A percentile compares a stretch with the other conserved stretches of the same genome.
Conservation (phyloP, 495 filamentous ascomycete genomes). For the Hyaloscypha variabilis region DNA sequence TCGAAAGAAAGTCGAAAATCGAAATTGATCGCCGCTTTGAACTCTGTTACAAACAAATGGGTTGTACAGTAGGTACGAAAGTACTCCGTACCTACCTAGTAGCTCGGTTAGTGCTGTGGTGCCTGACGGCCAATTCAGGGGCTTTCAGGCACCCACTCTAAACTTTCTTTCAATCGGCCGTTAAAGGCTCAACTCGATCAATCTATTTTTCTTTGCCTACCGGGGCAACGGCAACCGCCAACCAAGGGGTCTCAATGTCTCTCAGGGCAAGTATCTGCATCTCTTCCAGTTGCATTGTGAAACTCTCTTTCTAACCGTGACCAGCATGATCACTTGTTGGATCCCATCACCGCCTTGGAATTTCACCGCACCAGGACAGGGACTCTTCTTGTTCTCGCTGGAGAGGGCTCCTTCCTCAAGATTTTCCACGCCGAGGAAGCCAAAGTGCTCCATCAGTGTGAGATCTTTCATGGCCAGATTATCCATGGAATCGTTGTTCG, state of each 20-base stretch:
- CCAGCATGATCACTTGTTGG: slow-evolving; percentile 42
- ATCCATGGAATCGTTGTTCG: slow-evolving; percentile 69
- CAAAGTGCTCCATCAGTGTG: slow-evolving; percentile 38
- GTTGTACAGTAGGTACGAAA: too few relatives aligned
- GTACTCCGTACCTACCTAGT: too few relatives aligned
- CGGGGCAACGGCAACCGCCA: not conserved
- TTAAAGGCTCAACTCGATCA: too few relatives aligned
- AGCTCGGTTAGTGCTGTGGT: too few relatives aligned
- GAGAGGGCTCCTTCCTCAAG: slow-evolving; percentile 74
- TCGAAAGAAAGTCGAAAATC: too few relatives aligned
- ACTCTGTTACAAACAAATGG: too few relatives aligned
- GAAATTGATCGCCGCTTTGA: too few relatives aligned
- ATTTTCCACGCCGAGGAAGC: slow-evolving; percentile 50
- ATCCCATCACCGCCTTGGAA: slow-evolving; percentile 61
- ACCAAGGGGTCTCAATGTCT: slow-evolving; percentile 21
- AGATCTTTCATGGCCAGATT: slow-evolving; percentile 62
- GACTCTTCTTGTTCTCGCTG: slow-evolving; percentile 60
- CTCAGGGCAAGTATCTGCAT: slow-evolving; percentile 23
- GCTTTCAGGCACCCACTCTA: too few relatives aligned
- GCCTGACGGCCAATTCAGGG: too few relatives aligned
- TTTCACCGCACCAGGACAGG: slow-evolving; percentile 39
- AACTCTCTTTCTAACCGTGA: not conserved
- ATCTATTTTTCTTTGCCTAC: too few relatives aligned
- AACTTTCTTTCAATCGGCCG: too few relatives aligned
- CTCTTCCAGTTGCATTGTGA: not conserved